Conservation (phyloP, 2,329 filamentous ascomycete species). For the Xylaria multiplex region DNA sequence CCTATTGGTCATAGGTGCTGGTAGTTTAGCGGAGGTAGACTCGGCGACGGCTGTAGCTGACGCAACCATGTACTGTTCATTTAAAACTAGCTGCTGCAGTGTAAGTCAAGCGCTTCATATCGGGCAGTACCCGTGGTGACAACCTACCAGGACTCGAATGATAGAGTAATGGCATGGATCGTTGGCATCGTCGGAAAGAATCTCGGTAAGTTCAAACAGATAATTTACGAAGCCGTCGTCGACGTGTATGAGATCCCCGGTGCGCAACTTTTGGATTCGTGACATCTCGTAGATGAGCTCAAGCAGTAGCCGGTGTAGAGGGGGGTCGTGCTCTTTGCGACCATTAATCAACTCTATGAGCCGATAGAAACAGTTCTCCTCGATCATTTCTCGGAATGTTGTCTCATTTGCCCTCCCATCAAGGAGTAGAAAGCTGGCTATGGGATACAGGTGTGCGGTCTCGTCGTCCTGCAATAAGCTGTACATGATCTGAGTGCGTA, state of each 20-base stretch:
- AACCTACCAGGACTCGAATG: conserved; percentile 83
- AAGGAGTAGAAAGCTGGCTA: conserved; percentile 84
- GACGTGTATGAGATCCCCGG: conserved; percentile 79
- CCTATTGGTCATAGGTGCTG: conserved; percentile 80
- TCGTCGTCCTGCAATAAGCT: conserved; percentile 92
- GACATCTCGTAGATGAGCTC: conserved; percentile 97
- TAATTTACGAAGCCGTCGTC: conserved; percentile 84
- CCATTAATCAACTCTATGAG: conserved; percentile 82
- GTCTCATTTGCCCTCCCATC: conserved; percentile 83
- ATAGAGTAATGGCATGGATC: conserved; percentile 97
- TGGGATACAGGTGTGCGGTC: conserved; percentile 78
- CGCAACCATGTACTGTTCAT: conserved; percentile 96
- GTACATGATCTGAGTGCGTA: conserved; percentile 91
- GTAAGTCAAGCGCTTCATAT: conserved; percentile 11
- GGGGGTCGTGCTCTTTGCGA: conserved; percentile 71
- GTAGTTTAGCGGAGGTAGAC: conserved; percentile 47
- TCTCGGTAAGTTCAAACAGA: conserved; percentile 88
- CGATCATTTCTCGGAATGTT: conserved; percentile 87
- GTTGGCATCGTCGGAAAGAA: conserved; percentile 83
- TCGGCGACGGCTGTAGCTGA: conserved; percentile 63
- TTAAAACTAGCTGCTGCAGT: conserved; percentile 79
- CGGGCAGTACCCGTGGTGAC: conserved; percentile 48
- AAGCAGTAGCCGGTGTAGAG: conserved; percentile 82
- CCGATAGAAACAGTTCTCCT: conserved; percentile 83
- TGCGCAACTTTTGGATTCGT: conserved; percentile 82